Evolutionary conservation across 345 rosid species (phyloP), one percentile per base, ranked within the genome.

Genomic region (Eucalyptus sideroxylon): DNA sequence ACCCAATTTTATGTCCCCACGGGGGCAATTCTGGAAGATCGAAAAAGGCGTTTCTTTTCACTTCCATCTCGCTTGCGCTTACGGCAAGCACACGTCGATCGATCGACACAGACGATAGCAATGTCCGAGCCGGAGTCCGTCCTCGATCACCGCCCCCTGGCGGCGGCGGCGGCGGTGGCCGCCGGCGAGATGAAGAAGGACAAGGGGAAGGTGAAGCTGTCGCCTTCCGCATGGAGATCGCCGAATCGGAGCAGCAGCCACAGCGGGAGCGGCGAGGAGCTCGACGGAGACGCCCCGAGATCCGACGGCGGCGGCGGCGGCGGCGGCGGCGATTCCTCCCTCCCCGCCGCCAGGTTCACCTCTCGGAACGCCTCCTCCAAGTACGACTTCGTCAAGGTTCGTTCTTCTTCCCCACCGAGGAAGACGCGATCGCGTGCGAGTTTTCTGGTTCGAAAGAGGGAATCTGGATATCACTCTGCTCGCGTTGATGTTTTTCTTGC

Each of bases 321-420:
- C 21, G 87, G 34, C 15, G 87, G 82, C 7, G 88, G 65, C 27
- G 89, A 87, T 90, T 87, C 89, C 88, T 88, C 91, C 34, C 31
- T 82, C 86, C 89, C 91, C 50, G 19, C 87, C 81, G 67, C 67
- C 86, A 85, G 81, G 59, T 88, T 90, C 89, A 83, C 91, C 62
- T n/a, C 91, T 19, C 88, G 91, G 6, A 90, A 88, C 77, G 88
- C 89, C 17, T 88, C 91, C 86, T 90, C 91, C 88, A 90, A 90
- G 88, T 90, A 90, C 90, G 91, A 90, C 60, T 90, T 86, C 87
- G 91, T 90, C 91, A 90, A 90, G 91, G 91, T 90, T 80, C 16
- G 21, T 88, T 37, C 21, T 10, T 56, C 59, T 53, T 53, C 1
- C 59, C 87, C 86, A 30, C 30, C 85, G 30, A 23, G 9, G 47